Base-by-base conservation (phyloP, 768 basidiomycete genomes). In the Coprinopsis sp. region DNA sequence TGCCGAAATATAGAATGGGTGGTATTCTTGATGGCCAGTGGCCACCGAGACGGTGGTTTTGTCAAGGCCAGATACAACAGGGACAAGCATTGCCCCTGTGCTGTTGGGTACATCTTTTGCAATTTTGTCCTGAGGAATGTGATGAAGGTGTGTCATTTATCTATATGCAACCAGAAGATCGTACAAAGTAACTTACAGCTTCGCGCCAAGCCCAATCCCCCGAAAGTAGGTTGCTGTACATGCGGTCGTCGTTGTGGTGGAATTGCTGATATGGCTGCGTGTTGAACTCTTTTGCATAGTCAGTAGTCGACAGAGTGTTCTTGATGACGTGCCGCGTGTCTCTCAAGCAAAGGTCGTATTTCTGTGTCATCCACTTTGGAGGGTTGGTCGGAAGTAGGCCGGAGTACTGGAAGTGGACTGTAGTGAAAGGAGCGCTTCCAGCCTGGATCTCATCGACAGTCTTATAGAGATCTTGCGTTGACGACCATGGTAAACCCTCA, bases 291-390 rank as follows among this genome's bases (percentile, higher is more conserved):
- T 34, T 46, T 4, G 46, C 30, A 34, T 55, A 58, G 12, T 51
- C 50, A 14, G 42, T n/a, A 18, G 30, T 53, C 6, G 30, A 19
- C 13, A 54, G 41, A 30, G 44, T 39, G 12, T 51, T 27, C 13
- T 55, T 33, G 5, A 52, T 27, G 11, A 58, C 19, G 16, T 21
- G 4, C 3, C 39, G 44, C 1, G 40, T n/a, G 21, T 55, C 48
- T 50, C 61, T 57, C 4, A 40, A 34, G 21, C 53, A 62, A 6
- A 65, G 51, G 19, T 59, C 47, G 37, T 61, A 66, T 4, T 22
- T 47, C 19, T 51, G 45, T 0, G 38, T 47, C 62, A 62, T 66
- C 67, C 68, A 70, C 12, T 33, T 33, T 0, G 62, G 65, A 6
- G 54, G 43, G 14, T 13, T 46, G 5, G 13, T 19, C 0, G 60